Base-by-base conservation (phyloP, 306 rosid genomes). In the Sicyos edulis region DNA sequence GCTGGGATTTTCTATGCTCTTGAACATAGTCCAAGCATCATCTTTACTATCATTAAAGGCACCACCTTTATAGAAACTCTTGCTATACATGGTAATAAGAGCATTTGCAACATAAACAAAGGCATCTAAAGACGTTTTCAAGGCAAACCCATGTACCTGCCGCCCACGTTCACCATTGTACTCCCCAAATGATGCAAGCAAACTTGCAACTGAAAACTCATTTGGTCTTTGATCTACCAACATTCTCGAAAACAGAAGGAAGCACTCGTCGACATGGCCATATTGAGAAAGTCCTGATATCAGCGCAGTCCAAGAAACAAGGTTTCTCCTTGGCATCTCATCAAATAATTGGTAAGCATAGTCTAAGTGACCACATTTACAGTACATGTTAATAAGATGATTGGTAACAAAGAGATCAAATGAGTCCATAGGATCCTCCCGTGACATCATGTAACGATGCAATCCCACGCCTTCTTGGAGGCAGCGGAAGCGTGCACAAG, bases 291-390 rank as follows among this genome's bases (percentile, higher is more conserved):
- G 87, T 12, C 93, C 95, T 4, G 97, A 84, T 78, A 93, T 70
- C 44, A 93, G 90, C 59, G 80, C 92, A 56, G 92, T 90, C 97
- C 97, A 93, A 76, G 98, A 87, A 63, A 93, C 88, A 78, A 80
- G 29, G 55, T 93, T 93, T 85, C 83, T 88, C 0, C 8, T 71
- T 0, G 88, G 88, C 97, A 90, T 90, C 86, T 74, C 70, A 60
- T 88, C 88, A 50, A 92, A 92, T 82, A 92, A 5, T 32, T 74
- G 49, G 42, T 50, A 84, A n/a, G 90, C 93, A 54, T 52, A 79
- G 5, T 45, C 79, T 9, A 88, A 60, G 50, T 70, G 74, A 15
- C 93, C 96, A 50, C 83, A 87, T 72, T 90, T 92, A 21, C 87
- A 83, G 59, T 88, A 92, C 98, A 92, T 85, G 44, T 92, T 90